A percentile compares a stretch with the other conserved stretches of the same genome.
Evolutionary conservation across 169 alveolate genomes (phyloP).

Genomic region (Plasmodium vivax): DNA sequence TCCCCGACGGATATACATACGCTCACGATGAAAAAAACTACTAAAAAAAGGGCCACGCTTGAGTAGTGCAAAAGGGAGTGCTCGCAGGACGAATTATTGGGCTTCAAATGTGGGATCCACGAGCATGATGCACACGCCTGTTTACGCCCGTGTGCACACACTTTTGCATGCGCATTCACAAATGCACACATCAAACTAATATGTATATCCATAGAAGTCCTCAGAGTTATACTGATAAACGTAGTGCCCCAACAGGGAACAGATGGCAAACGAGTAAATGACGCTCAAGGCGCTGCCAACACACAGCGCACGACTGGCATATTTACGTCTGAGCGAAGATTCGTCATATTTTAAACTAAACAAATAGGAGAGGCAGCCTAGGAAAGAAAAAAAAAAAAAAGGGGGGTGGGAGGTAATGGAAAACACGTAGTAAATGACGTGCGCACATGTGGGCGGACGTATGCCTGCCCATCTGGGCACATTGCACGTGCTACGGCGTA

Average conservation of each 20-base stretch:
- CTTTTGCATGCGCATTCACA: not conserved
- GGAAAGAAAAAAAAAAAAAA: slow-evolving; percentile 1
- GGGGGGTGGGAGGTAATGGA: not conserved
- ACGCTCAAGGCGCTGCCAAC: slow-evolving; percentile 70
- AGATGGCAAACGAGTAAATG: slow-evolving; percentile 49
- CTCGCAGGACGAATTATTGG: not conserved
- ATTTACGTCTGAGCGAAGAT: slow-evolving; percentile 34
- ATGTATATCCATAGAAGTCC: slow-evolving; percentile 48
- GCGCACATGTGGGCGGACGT: not conserved
- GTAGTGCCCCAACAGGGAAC: slow-evolving; percentile 55
- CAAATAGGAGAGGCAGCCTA: slow-evolving; percentile 69
- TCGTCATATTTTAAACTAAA: slow-evolving; percentile 58
- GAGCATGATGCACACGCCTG: not conserved
- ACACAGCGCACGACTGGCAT: slow-evolving; percentile 62
- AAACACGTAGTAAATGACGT: not conserved
- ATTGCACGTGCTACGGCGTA: not conserved
- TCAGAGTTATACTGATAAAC: slow-evolving; percentile 27
- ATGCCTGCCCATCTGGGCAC: not conserved
- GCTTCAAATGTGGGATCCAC: not conserved
- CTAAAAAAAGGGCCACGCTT: not conserved
- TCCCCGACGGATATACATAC: not conserved
- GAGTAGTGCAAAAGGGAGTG: not conserved
- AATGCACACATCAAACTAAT: slow-evolving; percentile 1
- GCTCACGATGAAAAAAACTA: not conserved
- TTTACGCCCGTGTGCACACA: not conserved